Evolutionary conservation across 352 stramenopile species (phyloP), one percentile per base, ranked within the genome.

Genomic region (Globisporangium uncinulatum): DNA sequence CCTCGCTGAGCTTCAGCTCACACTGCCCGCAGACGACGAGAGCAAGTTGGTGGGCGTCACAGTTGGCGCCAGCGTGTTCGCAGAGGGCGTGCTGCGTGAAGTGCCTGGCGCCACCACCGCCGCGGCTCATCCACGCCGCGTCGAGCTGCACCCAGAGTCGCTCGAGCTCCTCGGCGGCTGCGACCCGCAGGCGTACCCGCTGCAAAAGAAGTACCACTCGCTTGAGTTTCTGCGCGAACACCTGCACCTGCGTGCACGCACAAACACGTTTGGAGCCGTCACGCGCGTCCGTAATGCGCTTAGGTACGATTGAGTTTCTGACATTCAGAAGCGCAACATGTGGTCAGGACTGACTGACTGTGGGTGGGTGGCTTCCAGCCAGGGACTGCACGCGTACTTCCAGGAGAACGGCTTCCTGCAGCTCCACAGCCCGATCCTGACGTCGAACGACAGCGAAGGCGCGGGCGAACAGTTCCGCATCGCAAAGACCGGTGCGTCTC

Each of bases 161-260:
- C 73, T 97, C 4, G 56, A 92, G 21, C 71, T 99, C 37, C 76
- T 99, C 15, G 96, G 96, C 36, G 72, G 81, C 48, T 99, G 94
- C 72, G 92, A 97, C 34, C 74, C 74, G 13, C 78, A 97, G 54
- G 79, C 66, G n/a, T 99, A 98, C 58, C 97, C 97, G 31, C 76
- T 99, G 20, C 95, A 98, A 53, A 99, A 99, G 83, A 99, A 99
- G 73, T 92, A 96, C 61, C 96, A 99, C 69, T 96, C 94, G 29
- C 76, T 99, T 19, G 97, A 99, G 78, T 99, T 99, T 61, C 70
- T 99, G 43, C 80, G 97, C 41, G 96, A 96, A 57, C 96, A 99
- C 53, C 79, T 97, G 42, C 97, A 99, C 70, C 73, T 99, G 39
- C 86, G 97, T 34, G 93, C 96, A 19, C 74, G 97, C 15, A 99